Percentiles rank a stretch among this genome's conserved stretches.
Conservation (phyloP, 441 rosid genomes). For the Populus tomentosa region DNA sequence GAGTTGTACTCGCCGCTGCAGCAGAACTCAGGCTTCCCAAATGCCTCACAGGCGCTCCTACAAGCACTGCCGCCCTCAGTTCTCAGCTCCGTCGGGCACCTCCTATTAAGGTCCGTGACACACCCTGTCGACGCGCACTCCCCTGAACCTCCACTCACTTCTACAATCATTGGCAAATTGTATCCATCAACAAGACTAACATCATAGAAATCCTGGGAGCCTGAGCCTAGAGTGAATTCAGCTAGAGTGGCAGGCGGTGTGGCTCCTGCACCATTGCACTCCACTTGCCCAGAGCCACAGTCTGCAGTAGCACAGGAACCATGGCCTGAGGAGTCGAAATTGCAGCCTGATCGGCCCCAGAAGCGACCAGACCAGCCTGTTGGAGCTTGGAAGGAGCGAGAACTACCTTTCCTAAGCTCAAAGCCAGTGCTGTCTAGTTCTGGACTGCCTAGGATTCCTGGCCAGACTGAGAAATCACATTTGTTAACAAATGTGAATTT, state of each 20-base stretch:
- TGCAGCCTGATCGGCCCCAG: constrained; percentile 80
- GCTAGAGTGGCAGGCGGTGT: constrained; percentile 78
- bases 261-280: constrained; percentile 66
- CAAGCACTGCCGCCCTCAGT: constrained; percentile 54
- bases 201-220: constrained; percentile 69
- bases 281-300: constrained; percentile 56
- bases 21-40: constrained; percentile 68
- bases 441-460: constrained; percentile 70
- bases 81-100: constrained; percentile 63
- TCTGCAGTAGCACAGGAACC: constrained; percentile 70
- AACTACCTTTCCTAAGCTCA: constrained; percentile 39
- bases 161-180: constrained; percentile 63
- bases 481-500: constrained; percentile 62
- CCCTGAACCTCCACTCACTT: constrained; percentile 47
- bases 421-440: constrained; percentile 58
- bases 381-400: constrained; percentile 47
- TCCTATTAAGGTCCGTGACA: constrained; percentile 51
- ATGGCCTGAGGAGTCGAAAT: constrained; percentile 43
- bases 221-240: constrained; percentile 67
- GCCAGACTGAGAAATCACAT: constrained; percentile 74
- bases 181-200: constrained; percentile 90
- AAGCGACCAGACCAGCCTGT: constrained; percentile 82
- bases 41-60: constrained; percentile 74
- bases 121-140: constrained; percentile 63
- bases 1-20: constrained; percentile 66